These are phyloP conservation scores for Metrosideros polymorpha DNA, from an alignment of 441 rosid species.

Conservation along the genomic window DNA sequence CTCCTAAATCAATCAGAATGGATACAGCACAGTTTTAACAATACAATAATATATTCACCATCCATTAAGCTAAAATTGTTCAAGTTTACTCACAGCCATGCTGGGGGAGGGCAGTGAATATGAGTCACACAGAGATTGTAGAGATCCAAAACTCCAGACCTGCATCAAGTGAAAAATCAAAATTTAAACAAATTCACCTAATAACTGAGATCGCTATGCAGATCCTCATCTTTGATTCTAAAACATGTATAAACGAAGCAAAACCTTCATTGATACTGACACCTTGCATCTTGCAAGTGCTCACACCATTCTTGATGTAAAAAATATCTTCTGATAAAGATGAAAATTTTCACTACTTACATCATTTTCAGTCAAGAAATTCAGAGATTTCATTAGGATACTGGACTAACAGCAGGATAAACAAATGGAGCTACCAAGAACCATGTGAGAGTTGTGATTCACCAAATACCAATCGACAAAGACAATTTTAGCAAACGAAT, in stretches of 20 bases:
- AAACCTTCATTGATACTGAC: not conserved
- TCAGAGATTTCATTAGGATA: not conserved
- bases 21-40: not conserved
- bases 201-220: not conserved
- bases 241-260: not conserved
- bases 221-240: not conserved
- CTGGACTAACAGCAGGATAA: not conserved
- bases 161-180: constrained; percentile 16
- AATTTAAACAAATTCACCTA: not conserved
- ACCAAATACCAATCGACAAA: not conserved
- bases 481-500: not conserved
- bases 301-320: not conserved
- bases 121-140: constrained; percentile 58
- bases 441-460: not conserved
- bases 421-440: not conserved
- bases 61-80: not conserved
- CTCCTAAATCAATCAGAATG: constrained; percentile 27
- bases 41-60: not conserved
- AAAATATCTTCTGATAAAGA: not conserved
- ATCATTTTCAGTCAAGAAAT: not conserved
- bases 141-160: constrained; percentile 90
- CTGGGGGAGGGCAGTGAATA: constrained; percentile 97
- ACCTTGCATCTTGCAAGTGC: not conserved
- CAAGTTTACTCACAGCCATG: constrained; percentile 81
- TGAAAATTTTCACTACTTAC: not conserved